A percentile compares a stretch with the other conserved stretches of the same genome.
Conservation (phyloP, 345 rosid genomes). For the Ricinus communis region DNA sequence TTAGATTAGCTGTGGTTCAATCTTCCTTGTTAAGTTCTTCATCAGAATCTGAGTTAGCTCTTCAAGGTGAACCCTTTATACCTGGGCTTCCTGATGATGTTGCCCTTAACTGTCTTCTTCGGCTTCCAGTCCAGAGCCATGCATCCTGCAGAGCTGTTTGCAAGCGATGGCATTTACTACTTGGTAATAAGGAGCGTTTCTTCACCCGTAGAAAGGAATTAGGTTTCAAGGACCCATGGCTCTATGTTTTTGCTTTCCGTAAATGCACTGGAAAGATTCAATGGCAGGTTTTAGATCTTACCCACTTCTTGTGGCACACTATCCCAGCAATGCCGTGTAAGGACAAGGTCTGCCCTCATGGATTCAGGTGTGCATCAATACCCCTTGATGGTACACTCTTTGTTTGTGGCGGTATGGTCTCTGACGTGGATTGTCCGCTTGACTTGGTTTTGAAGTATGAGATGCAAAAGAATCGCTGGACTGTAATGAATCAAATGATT, state of each 20-base stretch:
- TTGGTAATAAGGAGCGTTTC: conserved; percentile 65
- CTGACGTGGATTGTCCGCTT: conserved; percentile 74
- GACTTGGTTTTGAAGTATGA: conserved; percentile 77
- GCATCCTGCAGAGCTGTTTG: conserved; percentile 60
- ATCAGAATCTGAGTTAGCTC: conserved; percentile 50
- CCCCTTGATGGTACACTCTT: conserved; percentile 62
- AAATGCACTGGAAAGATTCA: conserved; percentile 74
- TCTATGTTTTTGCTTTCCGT: conserved; percentile 70
- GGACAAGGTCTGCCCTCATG: conserved; percentile 77
- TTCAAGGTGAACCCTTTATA: conserved; percentile 54
- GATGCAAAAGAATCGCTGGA: conserved; percentile 79
- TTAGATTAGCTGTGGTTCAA: conserved; percentile 60
- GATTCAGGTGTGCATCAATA: conserved; percentile 64
- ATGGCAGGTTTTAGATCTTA: conserved; percentile 81
- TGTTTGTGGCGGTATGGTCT: conserved; percentile 85
- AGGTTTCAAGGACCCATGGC: conserved; percentile 82
- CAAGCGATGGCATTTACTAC: conserved; percentile 76
- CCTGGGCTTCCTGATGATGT: conserved; percentile 92
- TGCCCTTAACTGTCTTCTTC: conserved; percentile 71
- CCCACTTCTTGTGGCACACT: conserved; percentile 70
- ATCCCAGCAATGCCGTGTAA: conserved; percentile 83
- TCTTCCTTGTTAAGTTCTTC: conserved; percentile 57
- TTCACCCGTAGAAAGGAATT: conserved; percentile 65
- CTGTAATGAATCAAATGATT: conserved; percentile 59
- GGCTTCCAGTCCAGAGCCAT: conserved; percentile 73